Percentiles rank a stretch among this genome's conserved stretches.
Conservation (phyloP, 441 rosid species). For the Eruca vesicaria region DNA sequence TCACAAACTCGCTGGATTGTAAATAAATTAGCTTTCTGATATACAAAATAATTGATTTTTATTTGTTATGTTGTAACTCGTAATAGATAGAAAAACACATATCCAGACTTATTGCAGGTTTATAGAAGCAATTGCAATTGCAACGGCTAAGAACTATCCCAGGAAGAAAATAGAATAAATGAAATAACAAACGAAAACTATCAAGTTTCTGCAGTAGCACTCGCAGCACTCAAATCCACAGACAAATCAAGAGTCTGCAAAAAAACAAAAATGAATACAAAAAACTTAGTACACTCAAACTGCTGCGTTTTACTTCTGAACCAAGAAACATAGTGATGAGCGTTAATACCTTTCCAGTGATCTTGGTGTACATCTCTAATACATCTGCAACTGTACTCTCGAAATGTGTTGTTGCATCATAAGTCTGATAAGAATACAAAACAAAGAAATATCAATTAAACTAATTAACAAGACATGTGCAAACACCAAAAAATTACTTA, state of each 20-base stretch:
- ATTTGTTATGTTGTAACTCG: not conserved
- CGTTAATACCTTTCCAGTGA: constrained; percentile 64
- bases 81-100: not conserved
- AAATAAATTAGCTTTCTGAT: not conserved
- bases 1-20: not conserved
- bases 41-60: not conserved
- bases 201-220: constrained; percentile 51
- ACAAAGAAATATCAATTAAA: not conserved
- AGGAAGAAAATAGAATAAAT: not conserved
- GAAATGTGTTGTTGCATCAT: constrained; percentile 71
- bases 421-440: constrained; percentile 40
- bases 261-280: not conserved
- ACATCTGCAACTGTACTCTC: constrained; percentile 63
- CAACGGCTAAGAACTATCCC: not conserved
- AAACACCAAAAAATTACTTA: not conserved
- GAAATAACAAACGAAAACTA: not conserved
- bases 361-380: constrained; percentile 56
- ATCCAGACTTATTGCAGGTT: not conserved
- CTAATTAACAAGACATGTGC: not conserved
- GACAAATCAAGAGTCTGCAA: constrained; percentile 76
- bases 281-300: not conserved
- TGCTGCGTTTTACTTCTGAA: not conserved
- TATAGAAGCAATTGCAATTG: not conserved
- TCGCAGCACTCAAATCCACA: constrained; percentile 88
- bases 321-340: not conserved